These are phyloP conservation scores for Hypoxylon sp. DNA, from an alignment of 2,329 filamentous ascomycete genomes.

Conservation along the genomic window DNA sequence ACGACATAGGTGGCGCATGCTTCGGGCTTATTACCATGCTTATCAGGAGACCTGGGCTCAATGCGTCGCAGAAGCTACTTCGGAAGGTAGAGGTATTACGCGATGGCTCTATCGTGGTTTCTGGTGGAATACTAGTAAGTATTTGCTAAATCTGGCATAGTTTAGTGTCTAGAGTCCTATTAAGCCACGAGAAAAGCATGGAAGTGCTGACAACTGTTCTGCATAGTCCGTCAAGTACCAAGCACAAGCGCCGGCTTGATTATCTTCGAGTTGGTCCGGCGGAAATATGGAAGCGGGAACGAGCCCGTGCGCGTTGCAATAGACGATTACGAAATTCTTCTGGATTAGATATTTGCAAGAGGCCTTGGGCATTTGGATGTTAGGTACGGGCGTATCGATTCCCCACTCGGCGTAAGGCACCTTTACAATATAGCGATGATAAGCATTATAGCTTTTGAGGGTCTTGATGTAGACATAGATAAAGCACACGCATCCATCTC, in stretches of 20 bases:
- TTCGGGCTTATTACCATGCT: slow-evolving; percentile 77
- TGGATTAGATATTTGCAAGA: slow-evolving; percentile 58
- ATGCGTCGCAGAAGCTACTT: slow-evolving; percentile 70
- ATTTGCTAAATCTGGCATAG: too few species aligned
- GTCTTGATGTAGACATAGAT: slow-evolving; percentile 27
- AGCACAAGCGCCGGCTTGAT: slow-evolving; percentile 83
- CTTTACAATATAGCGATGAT: slow-evolving; percentile 13
- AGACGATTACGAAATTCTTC: slow-evolving; percentile 80
- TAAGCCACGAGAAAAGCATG: not conserved
- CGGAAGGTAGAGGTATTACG: slow-evolving; percentile 69
- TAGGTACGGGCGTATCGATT: slow-evolving; percentile 16
- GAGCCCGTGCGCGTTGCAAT: slow-evolving; percentile 76
- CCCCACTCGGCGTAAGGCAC: slow-evolving; percentile 26
- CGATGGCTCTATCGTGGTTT: slow-evolving; percentile 80
- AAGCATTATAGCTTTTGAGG: slow-evolving; percentile 4
- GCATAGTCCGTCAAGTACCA: slow-evolving; percentile 75
- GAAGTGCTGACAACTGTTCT: slow-evolving; percentile 11
- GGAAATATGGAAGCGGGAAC: slow-evolving; percentile 77
- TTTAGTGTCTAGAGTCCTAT: not conserved
- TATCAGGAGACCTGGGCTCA: slow-evolving; percentile 78
- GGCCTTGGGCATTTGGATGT: slow-evolving; percentile 12
- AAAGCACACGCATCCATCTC: slow-evolving; percentile 15
- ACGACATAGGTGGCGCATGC: slow-evolving; percentile 65
- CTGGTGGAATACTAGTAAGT: slow-evolving; percentile 73
- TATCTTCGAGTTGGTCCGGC: slow-evolving; percentile 81